A percentile compares a stretch with the other conserved stretches of the same genome.
These are phyloP conservation scores for Mycena belliarum DNA, from an alignment of 768 basidiomycete genomes.

Conservation along the genomic window DNA sequence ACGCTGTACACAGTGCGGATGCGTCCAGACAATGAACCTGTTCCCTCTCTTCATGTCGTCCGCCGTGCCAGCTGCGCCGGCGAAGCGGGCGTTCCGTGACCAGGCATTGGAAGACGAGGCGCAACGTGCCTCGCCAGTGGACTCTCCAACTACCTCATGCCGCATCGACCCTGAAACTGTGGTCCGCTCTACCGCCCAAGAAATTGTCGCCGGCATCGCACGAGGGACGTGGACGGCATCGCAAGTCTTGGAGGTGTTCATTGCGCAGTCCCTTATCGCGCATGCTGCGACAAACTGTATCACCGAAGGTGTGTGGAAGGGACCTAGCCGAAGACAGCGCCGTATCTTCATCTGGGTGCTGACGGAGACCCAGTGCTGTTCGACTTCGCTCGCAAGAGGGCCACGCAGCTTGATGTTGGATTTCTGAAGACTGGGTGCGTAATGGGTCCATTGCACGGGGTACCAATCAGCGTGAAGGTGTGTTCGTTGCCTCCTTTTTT, in stretches of 20 bases:
- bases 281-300: slow-evolving; percentile 54
- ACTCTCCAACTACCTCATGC: no score
- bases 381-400: slow-evolving; percentile 44
- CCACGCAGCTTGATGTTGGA: slow-evolving; percentile 47
- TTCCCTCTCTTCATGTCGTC: no score
- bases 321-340: no score
- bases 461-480: slow-evolving; percentile 61
- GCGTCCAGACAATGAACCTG: no score
- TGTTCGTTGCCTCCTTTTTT: slow-evolving; percentile 25
- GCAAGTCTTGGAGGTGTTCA: slow-evolving; percentile 44
- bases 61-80: no score
- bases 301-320: slow-evolving; percentile 60
- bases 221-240: slow-evolving; percentile 27
- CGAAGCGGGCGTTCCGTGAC: neutral
- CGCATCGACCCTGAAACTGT: neutral
- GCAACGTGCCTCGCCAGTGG: neutral
- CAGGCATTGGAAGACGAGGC: neutral
- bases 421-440: slow-evolving; percentile 40
- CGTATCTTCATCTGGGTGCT: neutral
- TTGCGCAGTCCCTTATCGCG: slow-evolving; percentile 42
- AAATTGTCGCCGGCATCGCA: slow-evolving; percentile 37
- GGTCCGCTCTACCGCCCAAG: slow-evolving; percentile 30
- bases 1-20: no score
- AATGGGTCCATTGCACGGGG: slow-evolving; percentile 57
- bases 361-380: slow-evolving; percentile 47